Conservation (phyloP, 768 basidiomycete genomes). For the Lentinula guzmanii region DNA sequence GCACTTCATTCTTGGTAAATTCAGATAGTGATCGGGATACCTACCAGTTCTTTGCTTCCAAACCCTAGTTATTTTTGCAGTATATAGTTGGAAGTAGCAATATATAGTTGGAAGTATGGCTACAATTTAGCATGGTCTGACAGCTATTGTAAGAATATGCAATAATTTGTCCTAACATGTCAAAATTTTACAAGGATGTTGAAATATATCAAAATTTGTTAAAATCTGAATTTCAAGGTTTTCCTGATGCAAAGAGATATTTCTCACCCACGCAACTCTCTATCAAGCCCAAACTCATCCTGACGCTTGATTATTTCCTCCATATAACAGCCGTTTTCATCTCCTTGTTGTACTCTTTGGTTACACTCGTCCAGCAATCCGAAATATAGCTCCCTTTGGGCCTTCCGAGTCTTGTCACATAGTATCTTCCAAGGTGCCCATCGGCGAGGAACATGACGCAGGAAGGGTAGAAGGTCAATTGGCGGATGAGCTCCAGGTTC, state of each 20-base stretch:
- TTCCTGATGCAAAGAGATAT: background rate
- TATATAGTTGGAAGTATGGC: too few species aligned
- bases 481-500: conserved; percentile 30
- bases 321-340: conserved; percentile 23
- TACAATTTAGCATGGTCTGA: too few species aligned
- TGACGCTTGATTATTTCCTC: conserved; percentile 22
- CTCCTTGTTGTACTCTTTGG: conserved; percentile 17
- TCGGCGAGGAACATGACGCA: conserved; percentile 25
- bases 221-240: too few species aligned
- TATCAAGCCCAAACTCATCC: conserved; percentile 16
- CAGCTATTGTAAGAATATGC: too few species aligned
- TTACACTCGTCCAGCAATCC: conserved; percentile 19
- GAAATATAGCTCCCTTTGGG: conserved; percentile 24
- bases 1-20: too few species aligned
- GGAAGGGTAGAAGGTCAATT: conserved; percentile 26
- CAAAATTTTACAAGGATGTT: too few species aligned
- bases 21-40: too few species aligned
- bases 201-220: too few species aligned
- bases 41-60: too few species aligned
- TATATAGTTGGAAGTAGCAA: too few species aligned
- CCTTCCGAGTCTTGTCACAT: conserved; percentile 12
- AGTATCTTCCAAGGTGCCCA: conserved; percentile 28
- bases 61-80: too few species aligned
- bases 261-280: conserved; percentile 19
- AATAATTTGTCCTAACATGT: too few species aligned